phyloP scores from a whole-genome alignment of 208 protist genomes.

The Lotmaria passim region DNA sequence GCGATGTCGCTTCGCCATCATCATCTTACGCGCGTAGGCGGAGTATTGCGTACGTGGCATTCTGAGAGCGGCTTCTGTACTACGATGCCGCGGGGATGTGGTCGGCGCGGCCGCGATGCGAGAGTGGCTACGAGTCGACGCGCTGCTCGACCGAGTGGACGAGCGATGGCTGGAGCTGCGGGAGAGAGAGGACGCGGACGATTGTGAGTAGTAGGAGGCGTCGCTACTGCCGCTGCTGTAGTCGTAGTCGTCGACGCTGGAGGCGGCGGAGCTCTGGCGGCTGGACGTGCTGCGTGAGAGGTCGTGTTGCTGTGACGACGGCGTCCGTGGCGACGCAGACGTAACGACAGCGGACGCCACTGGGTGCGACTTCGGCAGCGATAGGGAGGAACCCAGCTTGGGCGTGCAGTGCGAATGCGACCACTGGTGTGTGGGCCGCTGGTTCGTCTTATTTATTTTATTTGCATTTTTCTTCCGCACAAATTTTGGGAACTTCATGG shows the following conservation, averaged over 20 bases:
- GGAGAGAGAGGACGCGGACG: not conserved
- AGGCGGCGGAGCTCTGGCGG: not conserved
- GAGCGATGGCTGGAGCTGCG: not conserved
- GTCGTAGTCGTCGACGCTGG: slow-evolving; percentile 8
- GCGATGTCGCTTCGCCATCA: slow-evolving; percentile 4
- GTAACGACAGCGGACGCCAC: too few relatives aligned
- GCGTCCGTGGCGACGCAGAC: too few relatives aligned
- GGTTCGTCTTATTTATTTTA: not conserved
- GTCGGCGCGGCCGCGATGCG: not conserved
- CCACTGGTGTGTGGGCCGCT: not conserved
- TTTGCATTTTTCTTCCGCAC: slow-evolving; percentile 10
- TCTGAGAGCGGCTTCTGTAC: not conserved
- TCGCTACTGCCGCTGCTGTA: not conserved
- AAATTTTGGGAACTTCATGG: slow-evolving; percentile 16
- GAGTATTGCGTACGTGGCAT: slow-evolving; percentile 30
- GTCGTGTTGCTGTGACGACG: not conserved
- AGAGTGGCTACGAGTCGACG: not conserved
- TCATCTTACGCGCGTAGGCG: slow-evolving; percentile 26
- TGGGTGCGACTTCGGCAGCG: too few relatives aligned
- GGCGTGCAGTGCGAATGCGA: not conserved
- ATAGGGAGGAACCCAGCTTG: too few relatives aligned
- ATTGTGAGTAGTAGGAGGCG: slow-evolving; percentile 3
- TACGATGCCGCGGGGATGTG: not conserved
- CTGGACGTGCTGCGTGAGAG: not conserved
- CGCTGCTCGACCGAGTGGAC: slow-evolving; percentile 7